Percentiles rank a stretch among this genome's conserved stretches.
phyloP scores from a whole-genome alignment of 371 early-diverging fungal species.

The Dichotomocladium elegans region DNA sequence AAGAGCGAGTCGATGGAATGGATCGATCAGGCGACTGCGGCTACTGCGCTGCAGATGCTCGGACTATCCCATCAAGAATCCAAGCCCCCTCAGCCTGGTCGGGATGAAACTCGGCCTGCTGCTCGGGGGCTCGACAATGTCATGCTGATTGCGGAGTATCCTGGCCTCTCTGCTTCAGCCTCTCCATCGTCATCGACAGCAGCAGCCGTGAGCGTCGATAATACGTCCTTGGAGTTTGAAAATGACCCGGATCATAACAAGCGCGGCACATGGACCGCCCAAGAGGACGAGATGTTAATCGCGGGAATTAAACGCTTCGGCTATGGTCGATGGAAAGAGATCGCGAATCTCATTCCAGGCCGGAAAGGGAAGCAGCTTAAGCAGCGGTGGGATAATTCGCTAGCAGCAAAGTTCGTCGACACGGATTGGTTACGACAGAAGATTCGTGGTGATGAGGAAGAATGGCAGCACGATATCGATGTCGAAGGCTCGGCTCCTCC shows the following conservation, averaged over 20 bases:
- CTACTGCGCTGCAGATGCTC: conserved; percentile 24
- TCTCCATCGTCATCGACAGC: no score
- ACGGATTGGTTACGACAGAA: conserved; percentile 28
- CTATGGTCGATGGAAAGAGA: conserved; percentile 39
- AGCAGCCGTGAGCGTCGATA: conserved; percentile 6
- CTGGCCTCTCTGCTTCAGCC: conserved; percentile 16
- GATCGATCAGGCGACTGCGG: conserved; percentile 25
- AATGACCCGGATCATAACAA: conserved; percentile 30
- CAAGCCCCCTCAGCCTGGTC: not conserved
- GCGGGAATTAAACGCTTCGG: conserved; percentile 30
- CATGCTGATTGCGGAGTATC: conserved; percentile 31
- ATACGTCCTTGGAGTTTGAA: conserved; percentile 16
- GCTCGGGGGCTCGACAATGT: conserved; percentile 8
- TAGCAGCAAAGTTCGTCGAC: conserved; percentile 31
- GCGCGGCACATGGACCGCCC: conserved; percentile 30
- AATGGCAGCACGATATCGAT: conserved; percentile 15
- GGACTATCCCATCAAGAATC: conserved; percentile 12
- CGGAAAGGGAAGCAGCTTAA: conserved; percentile 36
- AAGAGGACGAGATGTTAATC: conserved; percentile 32
- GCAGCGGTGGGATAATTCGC: conserved; percentile 35
- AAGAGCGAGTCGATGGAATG: conserved; percentile 11
- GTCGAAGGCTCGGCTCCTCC: conserved; percentile 16
- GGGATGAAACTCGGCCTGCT: not conserved
- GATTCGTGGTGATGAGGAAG: conserved; percentile 13
- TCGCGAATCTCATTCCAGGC: conserved; percentile 33